Evolutionary conservation across 139 green algal species (phyloP), one percentile per base, ranked within the genome.

Genomic region (Picochlorum sp.): DNA sequence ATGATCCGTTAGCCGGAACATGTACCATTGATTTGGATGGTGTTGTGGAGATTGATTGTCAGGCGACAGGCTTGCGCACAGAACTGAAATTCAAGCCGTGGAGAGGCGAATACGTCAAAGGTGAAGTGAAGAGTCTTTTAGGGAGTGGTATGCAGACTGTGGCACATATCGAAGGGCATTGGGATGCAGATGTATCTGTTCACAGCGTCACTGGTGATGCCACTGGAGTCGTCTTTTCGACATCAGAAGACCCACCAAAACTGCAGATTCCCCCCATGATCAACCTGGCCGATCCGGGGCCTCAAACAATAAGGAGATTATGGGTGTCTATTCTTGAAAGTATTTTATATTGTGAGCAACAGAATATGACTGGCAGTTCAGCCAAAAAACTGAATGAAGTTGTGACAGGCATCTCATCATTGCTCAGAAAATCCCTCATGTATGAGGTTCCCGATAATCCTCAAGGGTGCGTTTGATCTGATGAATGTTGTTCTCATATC

Each of bases 51-150:
- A 44, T 66, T 38, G 14, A 59, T 16, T 66, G 60, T 41, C 13
- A 20, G 14, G 60, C 34, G 13, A 66, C 60, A 16, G 60, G 60
- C 11, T 56, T 66, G 34, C 11, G 20, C 10, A 31, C 37, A 20
- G 60, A 50, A 1, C 23, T 66, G 18, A 59, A 66, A 20, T 66
- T 66, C 37, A 66, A 66, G 41, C 37, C 60, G 10, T 66, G 34
- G 34, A n/a, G n/a, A 41, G 30, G 57, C 16, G 18, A 57, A 41
- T 26, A 26, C 4, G 60, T 66, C 8, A 66, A 66, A 31, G 60
- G 60, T 6, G 37, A 59, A 16, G 37, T 66, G 37, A 34, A 18
- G 21, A 41, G 60, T 20, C 34, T 66, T 20, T 18, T 21, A 20
- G 60, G 60, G 1, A 45, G 34, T 41, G 60, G 60, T 23, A 45